These are phyloP conservation scores for Lachnellula hyalina DNA, from an alignment of 2,329 filamentous ascomycete species.

Conservation along the genomic window DNA sequence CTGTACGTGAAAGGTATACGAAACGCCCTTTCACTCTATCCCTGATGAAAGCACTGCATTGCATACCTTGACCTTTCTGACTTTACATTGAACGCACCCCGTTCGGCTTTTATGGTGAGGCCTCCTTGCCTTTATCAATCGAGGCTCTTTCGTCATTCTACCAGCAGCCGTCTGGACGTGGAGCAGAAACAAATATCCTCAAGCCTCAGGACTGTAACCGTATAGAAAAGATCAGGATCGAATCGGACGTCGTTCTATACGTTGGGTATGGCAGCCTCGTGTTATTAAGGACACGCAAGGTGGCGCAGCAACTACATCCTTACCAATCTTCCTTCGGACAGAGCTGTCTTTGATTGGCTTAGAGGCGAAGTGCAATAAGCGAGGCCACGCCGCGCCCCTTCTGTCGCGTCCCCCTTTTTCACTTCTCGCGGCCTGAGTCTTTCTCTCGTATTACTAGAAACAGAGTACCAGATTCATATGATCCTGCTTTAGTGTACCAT, in stretches of 20 bases:
- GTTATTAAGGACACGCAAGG: too few species aligned
- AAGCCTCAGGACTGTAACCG: background rate
- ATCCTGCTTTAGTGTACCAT: too few species aligned
- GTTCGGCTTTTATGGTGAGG: constrained; percentile 33
- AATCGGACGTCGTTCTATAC: background rate
- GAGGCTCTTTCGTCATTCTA: constrained; percentile 8
- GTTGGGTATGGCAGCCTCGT: background rate
- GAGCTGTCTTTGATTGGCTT: background rate
- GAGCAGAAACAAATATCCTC: background rate
- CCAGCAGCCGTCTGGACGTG: background rate
- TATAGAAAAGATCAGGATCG: background rate
- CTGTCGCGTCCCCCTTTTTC: too few species aligned
- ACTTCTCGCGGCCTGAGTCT: too few species aligned
- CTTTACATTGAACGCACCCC: constrained; percentile 33
- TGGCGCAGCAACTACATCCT: background rate
- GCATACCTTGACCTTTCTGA: constrained; percentile 33
- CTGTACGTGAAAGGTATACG: background rate
- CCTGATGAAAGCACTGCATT: constrained; percentile 4
- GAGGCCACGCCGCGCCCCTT: too few species aligned
- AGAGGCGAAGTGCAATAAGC: background rate
- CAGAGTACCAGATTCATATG: too few species aligned
- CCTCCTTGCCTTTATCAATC: constrained; percentile 20
- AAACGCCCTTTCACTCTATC: background rate
- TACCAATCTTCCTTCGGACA: background rate
- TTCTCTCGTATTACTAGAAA: too few species aligned